phyloP scores from a whole-genome alignment of 441 rosid species.

The Adansonia rubrostipa region DNA sequence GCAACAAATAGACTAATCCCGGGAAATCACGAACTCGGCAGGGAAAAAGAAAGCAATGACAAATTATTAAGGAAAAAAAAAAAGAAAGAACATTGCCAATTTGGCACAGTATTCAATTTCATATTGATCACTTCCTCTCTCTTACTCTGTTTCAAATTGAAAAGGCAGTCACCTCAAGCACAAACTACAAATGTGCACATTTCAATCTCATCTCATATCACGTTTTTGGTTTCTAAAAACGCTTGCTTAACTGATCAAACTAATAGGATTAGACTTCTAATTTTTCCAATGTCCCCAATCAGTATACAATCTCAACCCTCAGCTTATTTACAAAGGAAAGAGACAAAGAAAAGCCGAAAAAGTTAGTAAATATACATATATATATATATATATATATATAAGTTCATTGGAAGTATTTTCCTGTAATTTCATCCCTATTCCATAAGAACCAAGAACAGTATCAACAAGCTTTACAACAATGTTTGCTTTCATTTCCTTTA shows the following conservation, averaged over 20 bases:
- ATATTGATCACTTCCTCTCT: not conserved
- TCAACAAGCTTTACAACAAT: too few relatives aligned
- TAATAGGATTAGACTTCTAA: not conserved
- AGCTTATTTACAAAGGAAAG: not conserved
- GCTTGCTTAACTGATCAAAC: not conserved
- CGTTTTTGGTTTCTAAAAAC: not conserved
- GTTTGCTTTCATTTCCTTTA: too few relatives aligned
- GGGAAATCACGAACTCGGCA: not conserved
- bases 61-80: not conserved
- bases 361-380: too few relatives aligned
- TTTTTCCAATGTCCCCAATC: conserved; percentile 13
- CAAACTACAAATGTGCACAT: not conserved
- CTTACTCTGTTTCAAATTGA: conserved; percentile 11
- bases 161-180: not conserved
- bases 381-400: too few relatives aligned
- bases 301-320: not conserved
- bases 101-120: not conserved
- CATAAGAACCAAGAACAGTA: too few relatives aligned
- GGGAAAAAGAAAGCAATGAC: not conserved
- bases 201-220: not conserved
- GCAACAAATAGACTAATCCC: not conserved
- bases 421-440: too few relatives aligned
- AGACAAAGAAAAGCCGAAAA: not conserved
- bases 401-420: too few relatives aligned
- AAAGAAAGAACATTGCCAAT: not conserved